phyloP scores from a whole-genome alignment of 1,139 yeast species.

The Saccharomyces pastorianus region DNA sequence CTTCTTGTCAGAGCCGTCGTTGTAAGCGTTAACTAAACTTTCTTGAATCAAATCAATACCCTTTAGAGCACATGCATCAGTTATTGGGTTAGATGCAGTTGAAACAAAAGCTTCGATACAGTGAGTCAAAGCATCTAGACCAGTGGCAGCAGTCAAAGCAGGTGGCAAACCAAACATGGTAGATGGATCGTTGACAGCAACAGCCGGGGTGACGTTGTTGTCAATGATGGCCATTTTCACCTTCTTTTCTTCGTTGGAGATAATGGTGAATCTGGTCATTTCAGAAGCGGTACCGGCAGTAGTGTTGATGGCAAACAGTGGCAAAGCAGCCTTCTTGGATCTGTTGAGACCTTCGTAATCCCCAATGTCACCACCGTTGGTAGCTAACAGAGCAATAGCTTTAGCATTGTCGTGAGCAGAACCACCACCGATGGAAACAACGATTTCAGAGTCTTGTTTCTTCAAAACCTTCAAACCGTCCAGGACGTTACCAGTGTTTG shows the following conservation, averaged over 20 bases:
- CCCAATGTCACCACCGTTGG: constrained; percentile 18
- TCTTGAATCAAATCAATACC: constrained; percentile 17
- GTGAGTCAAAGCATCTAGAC: constrained; percentile 40
- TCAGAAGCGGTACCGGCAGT: constrained; percentile 42
- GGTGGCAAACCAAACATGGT: constrained; percentile 38
- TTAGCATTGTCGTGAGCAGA: constrained; percentile 21
- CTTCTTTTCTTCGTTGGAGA: constrained; percentile 16
- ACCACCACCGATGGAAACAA: constrained; percentile 21
- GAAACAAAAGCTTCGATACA: constrained; percentile 37
- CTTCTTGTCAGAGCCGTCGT: constrained; percentile 13
- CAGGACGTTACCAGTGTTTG: constrained; percentile 13
- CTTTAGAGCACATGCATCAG: constrained; percentile 19
- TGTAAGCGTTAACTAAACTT: constrained; percentile 13
- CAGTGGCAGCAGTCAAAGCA: constrained; percentile 37
- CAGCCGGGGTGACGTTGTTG: constrained; percentile 16
- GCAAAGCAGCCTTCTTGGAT: constrained; percentile 21
- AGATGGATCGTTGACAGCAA: constrained; percentile 32
- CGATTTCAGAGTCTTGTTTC: constrained; percentile 12
- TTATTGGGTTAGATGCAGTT: constrained; percentile 18
- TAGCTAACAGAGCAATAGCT: constrained; percentile 18
- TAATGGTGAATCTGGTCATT: constrained; percentile 34
- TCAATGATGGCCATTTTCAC: constrained; percentile 21
- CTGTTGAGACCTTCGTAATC: constrained; percentile 20
- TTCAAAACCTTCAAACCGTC: constrained; percentile 14
- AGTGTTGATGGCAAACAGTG: constrained; percentile 38